Conservation (phyloP, 257 asterid species). For the Hygrophila difformis region DNA sequence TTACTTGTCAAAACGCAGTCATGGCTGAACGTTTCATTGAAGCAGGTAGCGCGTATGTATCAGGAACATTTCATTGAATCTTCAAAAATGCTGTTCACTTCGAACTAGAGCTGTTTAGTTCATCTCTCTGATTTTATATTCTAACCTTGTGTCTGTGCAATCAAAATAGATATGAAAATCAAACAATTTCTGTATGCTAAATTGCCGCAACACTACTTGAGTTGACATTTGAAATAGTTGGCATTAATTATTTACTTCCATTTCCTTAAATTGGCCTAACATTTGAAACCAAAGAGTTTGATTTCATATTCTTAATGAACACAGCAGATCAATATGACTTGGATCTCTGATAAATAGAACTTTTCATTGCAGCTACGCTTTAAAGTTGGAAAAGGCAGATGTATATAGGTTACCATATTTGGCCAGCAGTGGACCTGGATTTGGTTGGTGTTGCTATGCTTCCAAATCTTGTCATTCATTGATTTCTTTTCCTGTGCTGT, state of each 20-base stretch:
- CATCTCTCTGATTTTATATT: conserved; percentile 9
- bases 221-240: not conserved
- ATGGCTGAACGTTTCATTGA: conserved; percentile 98
- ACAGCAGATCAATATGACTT: not conserved
- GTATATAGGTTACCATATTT: conserved; percentile 91
- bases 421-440: conserved; percentile 93
- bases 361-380: conserved; percentile 57
- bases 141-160: not conserved
- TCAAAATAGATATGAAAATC: not conserved
- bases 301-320: not conserved
- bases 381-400: conserved; percentile 97
- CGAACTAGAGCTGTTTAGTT: conserved; percentile 6
- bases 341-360: conserved; percentile 17
- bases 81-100: conserved; percentile 3
- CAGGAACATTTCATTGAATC: conserved; percentile 22
- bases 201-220: not conserved
- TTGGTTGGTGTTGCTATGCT: conserved; percentile 59
- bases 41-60: conserved; percentile 99
- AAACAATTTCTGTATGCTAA: not conserved
- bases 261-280: not conserved
- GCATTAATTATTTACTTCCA: conserved; percentile 6
- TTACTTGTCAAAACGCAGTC: conserved; percentile 88
- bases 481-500: conserved; percentile 9
- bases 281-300: not conserved
- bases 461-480: conserved; percentile 10